Base-by-base conservation (phyloP, 2,329 filamentous ascomycete species). In the Cordyceps tenuipes region DNA sequence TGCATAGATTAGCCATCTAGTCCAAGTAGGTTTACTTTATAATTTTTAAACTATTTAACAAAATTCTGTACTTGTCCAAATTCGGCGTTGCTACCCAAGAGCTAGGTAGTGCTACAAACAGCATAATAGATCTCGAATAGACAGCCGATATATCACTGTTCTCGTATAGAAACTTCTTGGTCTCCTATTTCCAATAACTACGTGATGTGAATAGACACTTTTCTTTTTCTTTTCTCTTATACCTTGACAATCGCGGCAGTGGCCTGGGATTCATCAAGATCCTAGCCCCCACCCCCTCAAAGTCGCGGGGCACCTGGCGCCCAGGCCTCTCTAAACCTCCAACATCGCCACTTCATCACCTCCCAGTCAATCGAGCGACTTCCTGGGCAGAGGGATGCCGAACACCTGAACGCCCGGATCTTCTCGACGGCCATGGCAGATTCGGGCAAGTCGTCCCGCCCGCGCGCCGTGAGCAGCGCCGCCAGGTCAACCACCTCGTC, bases 391-490 rank as follows among this genome's bases (percentile, higher is more conserved):
- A 36, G 39, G 57, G 50, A 60, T 60, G 57, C 57, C 36, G 49
- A 49, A 39, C 46, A 48, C 17, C 50, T 48, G 43, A 60, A 15
- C 39, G 34, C 15, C n/a, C 21, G n/a, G 15, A n/a, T 26, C 19
- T 19, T 23, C 17, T 23, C 41, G 39, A n/a, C 50, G 44, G 52
- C 26, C 41, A 60, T 60, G 58, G 52, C 26, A 50, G 58, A 60
- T 52, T 34, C 36, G 58, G 58, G 26, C 51, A 60, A 60, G 58
- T 36, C 51, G 29, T 31, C 51, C 23, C 58, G 52, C 36, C 29
- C 51, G 43, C 52, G 44, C 51, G 46, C 44, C n/a, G 31, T 17
- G 58, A 60, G 51, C 44, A 56, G 51, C 55, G n/a, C 41, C 55
- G n/a, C 41, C 48, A 52, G 54, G 39, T 44, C 39, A 6, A 41